These are phyloP conservation scores for Daldinia eschscholtzii DNA, from an alignment of 2,329 filamentous ascomycete genomes.

Conservation along the genomic window DNA sequence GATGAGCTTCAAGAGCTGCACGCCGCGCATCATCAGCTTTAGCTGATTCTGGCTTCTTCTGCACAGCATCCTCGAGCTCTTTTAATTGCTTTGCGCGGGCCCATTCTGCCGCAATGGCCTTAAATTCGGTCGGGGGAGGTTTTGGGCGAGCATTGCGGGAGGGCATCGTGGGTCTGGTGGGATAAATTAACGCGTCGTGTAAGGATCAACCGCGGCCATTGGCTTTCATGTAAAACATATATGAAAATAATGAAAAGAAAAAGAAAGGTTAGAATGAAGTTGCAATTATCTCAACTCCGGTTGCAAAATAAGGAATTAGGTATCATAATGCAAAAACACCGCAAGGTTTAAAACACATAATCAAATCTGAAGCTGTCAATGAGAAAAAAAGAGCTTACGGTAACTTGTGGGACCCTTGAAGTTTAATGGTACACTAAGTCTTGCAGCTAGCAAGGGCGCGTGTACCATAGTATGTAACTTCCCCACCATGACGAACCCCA, in stretches of 20 bases:
- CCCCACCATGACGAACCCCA: conserved; percentile 24
- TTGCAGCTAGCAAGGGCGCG: not conserved
- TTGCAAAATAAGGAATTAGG: conserved; percentile 14
- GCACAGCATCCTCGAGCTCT: conserved; percentile 56
- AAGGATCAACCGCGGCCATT: conserved; percentile 45
- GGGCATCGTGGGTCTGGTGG: conserved; percentile 46
- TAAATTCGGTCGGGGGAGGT: conserved; percentile 59
- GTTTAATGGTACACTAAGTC: conserved; percentile 18
- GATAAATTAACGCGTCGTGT: conserved; percentile 38
- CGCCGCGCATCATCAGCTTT: conserved; percentile 60
- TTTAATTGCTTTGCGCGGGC: conserved; percentile 66
- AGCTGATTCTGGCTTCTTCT: conserved; percentile 52
- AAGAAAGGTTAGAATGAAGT: conserved; percentile 20
- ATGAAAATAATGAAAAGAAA: conserved; percentile 6
- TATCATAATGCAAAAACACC: conserved; percentile 15
- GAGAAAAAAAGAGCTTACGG: conserved; percentile 22
- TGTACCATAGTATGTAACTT: not conserved
- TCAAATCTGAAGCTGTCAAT: conserved; percentile 12
- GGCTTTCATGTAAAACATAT: conserved; percentile 24
- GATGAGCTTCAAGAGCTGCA: conserved; percentile 61
- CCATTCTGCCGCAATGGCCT: conserved; percentile 66
- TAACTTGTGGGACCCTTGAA: conserved; percentile 18
- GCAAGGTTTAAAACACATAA: conserved; percentile 4
- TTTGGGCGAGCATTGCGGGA: conserved; percentile 48
- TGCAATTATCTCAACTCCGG: conserved; percentile 5